Conservation (phyloP, 2,329 filamentous ascomycete genomes). For the Paramyrothecium sp. region DNA sequence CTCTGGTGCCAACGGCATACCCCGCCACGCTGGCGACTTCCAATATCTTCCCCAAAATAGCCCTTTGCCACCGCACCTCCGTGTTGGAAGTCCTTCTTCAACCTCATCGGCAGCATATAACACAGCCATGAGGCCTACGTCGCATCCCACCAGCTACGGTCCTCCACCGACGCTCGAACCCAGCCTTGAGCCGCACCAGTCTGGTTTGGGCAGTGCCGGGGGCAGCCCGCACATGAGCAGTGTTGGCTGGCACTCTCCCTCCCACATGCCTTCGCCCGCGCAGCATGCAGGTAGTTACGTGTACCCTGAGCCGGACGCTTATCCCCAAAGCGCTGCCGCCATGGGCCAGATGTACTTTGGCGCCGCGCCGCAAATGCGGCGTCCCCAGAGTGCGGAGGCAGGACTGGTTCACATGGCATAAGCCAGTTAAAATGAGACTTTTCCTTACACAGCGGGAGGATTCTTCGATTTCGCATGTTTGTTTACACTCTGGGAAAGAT, state of each 20-base stretch:
- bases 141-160: constrained; percentile 80
- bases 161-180: constrained; percentile 84
- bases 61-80: constrained; percentile 79
- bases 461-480: constrained; percentile 7
- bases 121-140: constrained; percentile 67
- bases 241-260: constrained; percentile 84
- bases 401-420: constrained; percentile 40
- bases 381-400: constrained; percentile 74
- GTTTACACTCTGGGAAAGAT: not conserved
- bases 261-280: constrained; percentile 69
- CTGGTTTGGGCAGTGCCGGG: constrained; percentile 64
- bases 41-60: constrained; percentile 72
- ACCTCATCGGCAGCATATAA: constrained; percentile 59
- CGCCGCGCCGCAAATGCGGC: constrained; percentile 61
- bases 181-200: constrained; percentile 73
- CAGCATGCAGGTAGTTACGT: constrained; percentile 68
- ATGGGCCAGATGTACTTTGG: constrained; percentile 73
- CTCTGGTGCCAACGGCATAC: constrained; percentile 64
- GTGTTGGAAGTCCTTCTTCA: constrained; percentile 69
- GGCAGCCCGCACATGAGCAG: constrained; percentile 84
- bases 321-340: constrained; percentile 52
- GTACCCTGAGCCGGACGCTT: constrained; percentile 81
- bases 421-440: constrained; percentile 6
- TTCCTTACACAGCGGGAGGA: not conserved
- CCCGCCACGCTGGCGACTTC: constrained; percentile 63